Percentiles rank a stretch among this genome's conserved stretches.
These are phyloP conservation scores for Zoysia matrella DNA, from an alignment of 202 grass and related monocot genomes.

Conservation along the genomic window DNA sequence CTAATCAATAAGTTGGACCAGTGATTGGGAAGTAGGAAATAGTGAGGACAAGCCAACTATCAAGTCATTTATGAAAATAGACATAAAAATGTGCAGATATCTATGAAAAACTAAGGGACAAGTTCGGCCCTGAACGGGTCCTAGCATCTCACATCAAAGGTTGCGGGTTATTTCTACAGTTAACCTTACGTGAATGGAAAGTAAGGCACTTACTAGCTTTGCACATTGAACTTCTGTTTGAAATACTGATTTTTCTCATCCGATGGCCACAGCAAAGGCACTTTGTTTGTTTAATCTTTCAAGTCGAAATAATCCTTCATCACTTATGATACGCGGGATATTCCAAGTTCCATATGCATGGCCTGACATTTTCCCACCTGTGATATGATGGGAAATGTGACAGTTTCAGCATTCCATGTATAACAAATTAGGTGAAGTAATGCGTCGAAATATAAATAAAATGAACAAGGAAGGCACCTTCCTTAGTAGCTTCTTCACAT, in stretches of 20 bases:
- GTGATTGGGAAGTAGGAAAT: background rate
- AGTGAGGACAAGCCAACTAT: background rate
- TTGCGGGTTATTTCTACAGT: background rate
- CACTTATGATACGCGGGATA: slow-evolving; percentile 75
- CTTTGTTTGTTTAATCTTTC: slow-evolving; percentile 46
- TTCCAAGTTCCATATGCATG: slow-evolving; percentile 88
- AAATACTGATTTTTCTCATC: slow-evolving; percentile 25
- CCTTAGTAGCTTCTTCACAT: slow-evolving; percentile 91
- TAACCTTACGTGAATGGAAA: background rate
- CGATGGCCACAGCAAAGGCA: slow-evolving; percentile 3
- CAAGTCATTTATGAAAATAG: background rate
- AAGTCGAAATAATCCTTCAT: slow-evolving; percentile 68
- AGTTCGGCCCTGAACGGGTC: background rate
- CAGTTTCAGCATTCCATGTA: background rate
- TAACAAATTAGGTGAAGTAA: slow-evolving; percentile 19
- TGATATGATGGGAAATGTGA: slow-evolving; percentile 14
- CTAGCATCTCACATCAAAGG: background rate
- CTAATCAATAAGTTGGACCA: background rate
- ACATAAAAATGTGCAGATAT: background rate
- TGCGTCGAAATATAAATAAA: slow-evolving; percentile 13
- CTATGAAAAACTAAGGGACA: background rate
- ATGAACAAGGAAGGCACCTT: slow-evolving; percentile 55
- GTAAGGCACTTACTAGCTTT: background rate
- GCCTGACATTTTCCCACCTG: slow-evolving; percentile 66
- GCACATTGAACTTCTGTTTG: background rate